These are phyloP conservation scores for Cercophora sp. DNA, from an alignment of 495 filamentous ascomycete genomes.

Conservation along the genomic window DNA sequence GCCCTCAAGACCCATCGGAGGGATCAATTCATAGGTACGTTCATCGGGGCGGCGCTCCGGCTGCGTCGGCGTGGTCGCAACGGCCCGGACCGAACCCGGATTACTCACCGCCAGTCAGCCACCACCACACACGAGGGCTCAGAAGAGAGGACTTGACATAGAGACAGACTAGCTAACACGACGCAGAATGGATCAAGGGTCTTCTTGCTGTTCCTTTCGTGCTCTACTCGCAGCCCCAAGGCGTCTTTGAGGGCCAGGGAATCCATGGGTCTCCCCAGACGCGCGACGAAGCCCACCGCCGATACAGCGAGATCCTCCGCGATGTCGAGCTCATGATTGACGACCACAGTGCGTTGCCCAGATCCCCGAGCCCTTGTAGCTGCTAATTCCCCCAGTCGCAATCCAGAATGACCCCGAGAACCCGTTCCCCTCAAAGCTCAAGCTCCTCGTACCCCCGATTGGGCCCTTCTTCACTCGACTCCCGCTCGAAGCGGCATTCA, in stretches of 20 bases:
- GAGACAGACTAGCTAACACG: slow-evolving; percentile 3
- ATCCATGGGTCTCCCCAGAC: slow-evolving; percentile 55
- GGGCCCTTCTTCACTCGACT: slow-evolving; percentile 89
- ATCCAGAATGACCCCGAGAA: slow-evolving; percentile 57
- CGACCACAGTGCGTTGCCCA: slow-evolving; percentile 81
- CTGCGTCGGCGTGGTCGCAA: neutral
- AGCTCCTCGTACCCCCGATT: slow-evolving; percentile 83
- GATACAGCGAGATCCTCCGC: slow-evolving; percentile 91
- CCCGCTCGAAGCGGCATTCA: slow-evolving; percentile 81
- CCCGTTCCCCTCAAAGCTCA: slow-evolving; percentile 78
- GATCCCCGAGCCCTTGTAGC: too few species aligned
- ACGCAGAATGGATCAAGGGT: slow-evolving; percentile 65
- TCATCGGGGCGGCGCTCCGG: slow-evolving; percentile 4
- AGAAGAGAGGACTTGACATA: too few species aligned
- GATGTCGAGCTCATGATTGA: slow-evolving; percentile 89
- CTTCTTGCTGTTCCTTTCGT: slow-evolving; percentile 95
- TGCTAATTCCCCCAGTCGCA: slow-evolving; percentile 64
- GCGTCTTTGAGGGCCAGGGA: slow-evolving; percentile 59
- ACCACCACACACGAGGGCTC: too few species aligned
- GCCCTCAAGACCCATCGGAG: slow-evolving; percentile 83
- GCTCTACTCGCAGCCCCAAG: slow-evolving; percentile 89
- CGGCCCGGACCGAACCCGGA: neutral
- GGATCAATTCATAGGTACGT: slow-evolving; percentile 72
- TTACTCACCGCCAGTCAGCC: slow-evolving; percentile 15
- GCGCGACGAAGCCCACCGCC: slow-evolving; percentile 64